A percentile compares a stretch with the other conserved stretches of the same genome.
Conservation (phyloP, 2,329 filamentous ascomycete species). For the Cercospora nicotianae region DNA sequence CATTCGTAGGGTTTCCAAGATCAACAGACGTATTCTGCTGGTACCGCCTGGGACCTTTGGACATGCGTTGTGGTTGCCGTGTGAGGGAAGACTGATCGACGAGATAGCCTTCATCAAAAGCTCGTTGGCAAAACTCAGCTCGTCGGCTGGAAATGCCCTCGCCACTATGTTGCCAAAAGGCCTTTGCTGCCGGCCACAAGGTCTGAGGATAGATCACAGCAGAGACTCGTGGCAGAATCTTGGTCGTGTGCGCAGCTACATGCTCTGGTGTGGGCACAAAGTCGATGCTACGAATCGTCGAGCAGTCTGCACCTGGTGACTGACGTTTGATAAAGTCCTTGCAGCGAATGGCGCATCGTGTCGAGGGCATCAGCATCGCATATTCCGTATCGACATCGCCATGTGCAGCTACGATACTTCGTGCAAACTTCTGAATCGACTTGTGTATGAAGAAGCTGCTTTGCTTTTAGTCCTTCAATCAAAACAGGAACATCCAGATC, state of each 20-base stretch:
- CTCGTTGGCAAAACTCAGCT: slow-evolving; percentile 80
- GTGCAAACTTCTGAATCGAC: slow-evolving; percentile 71
- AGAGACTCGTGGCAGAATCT: slow-evolving; percentile 48
- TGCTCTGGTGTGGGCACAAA: slow-evolving; percentile 62
- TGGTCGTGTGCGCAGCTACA: slow-evolving; percentile 37
- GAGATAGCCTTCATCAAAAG: slow-evolving; percentile 69
- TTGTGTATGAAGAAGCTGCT: slow-evolving; percentile 89
- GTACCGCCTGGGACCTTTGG: slow-evolving; percentile 78
- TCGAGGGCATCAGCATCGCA: slow-evolving; percentile 81
- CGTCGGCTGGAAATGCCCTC: slow-evolving; percentile 89
- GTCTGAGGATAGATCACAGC: slow-evolving; percentile 68
- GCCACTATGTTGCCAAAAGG: slow-evolving; percentile 96
- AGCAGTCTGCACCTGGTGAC: slow-evolving; percentile 53
- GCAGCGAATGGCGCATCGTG: slow-evolving; percentile 69
- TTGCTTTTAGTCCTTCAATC: not conserved
- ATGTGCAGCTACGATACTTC: slow-evolving; percentile 64
- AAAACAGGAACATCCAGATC: not conserved
- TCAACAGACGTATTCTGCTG: slow-evolving; percentile 62
- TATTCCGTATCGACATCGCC: slow-evolving; percentile 59
- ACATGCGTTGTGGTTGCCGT: slow-evolving; percentile 42
- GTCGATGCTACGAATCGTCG: slow-evolving; percentile 59
- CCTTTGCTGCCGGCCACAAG: slow-evolving; percentile 73
- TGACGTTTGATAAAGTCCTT: slow-evolving; percentile 67
- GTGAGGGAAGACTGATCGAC: slow-evolving; percentile 49
- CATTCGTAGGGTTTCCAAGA: slow-evolving; percentile 24